Evolutionary conservation across 2,329 filamentous ascomycete genomes (phyloP), one percentile per base, ranked within the genome.

Genomic region (Diaporthe citrichinensis): DNA sequence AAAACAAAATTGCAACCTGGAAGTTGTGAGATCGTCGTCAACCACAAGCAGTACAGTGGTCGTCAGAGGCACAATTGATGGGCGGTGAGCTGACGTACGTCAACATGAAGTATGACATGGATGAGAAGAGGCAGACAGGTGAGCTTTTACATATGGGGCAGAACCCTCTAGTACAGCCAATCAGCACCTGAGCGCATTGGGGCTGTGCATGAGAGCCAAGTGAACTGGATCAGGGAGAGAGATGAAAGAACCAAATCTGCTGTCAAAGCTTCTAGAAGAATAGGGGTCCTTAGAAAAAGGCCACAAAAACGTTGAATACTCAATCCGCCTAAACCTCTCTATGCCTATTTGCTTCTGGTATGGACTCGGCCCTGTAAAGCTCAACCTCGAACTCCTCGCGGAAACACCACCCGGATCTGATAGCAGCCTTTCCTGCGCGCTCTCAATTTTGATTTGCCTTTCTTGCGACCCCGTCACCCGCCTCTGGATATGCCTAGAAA

Each of bases 141-240:
- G n/a, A 69, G 65, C 49, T 69, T 69, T 55, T 69, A 41, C 34
- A 10, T 67, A 69, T 69, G 65, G 65, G 65, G 65, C 65, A 36
- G 49, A 55, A 53, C 17, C 23, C 34, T 69, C 49, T 41, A 28
- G 34, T 10, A 55, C 65, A 69, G 65, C 65, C 65, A 69, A 69
- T 69, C 65, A 69, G 65, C 65, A 69, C 25, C 34, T 55, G 23
- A 55, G 23, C 49, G 49, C 49, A 53, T 55, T 69, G 65, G 65
- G 65, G 65, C 65, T 69, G 65, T 69, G 65, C 65, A 69, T 55
- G 31, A 28, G 65, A 41, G 65, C 65, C 65, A 69, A 69, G 65
- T 69, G 34, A 28, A 41, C 8, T 69, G 46, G 65, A 23, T 55
- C 65, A 28, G 36, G 14, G 31, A 39, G 65, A 55, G 49, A 31